A percentile compares a stretch with the other conserved stretches of the same genome.
Conservation (phyloP, 129 eudicot species). For the carrot (Daucus carota) region DH1_v3.0 NC_030388.2:26427501-26428000, state of each 20-base stretch:
- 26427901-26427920: no score
- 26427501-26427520: no score
- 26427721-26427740: no score
- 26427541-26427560: no score
- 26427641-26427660: background rate
- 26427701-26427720: background rate
- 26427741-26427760: no score
- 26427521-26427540: no score
- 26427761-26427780: background rate
- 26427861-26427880: background rate
- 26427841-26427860: slow-evolving; percentile 18
- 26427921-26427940: background rate
- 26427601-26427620: background rate
- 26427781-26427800: background rate
- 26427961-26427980: background rate
- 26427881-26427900: background rate
- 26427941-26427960: background rate
- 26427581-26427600: background rate
- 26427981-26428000: background rate
- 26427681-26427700: background rate
- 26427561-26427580: background rate
- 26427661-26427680: background rate
- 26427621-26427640: background rate
- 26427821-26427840: slow-evolving; percentile 23
- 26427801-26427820: slow-evolving; percentile 22